Base-by-base conservation (phyloP, 192 early-diverging fungal genomes). In the Coemansia sp. region DNA sequence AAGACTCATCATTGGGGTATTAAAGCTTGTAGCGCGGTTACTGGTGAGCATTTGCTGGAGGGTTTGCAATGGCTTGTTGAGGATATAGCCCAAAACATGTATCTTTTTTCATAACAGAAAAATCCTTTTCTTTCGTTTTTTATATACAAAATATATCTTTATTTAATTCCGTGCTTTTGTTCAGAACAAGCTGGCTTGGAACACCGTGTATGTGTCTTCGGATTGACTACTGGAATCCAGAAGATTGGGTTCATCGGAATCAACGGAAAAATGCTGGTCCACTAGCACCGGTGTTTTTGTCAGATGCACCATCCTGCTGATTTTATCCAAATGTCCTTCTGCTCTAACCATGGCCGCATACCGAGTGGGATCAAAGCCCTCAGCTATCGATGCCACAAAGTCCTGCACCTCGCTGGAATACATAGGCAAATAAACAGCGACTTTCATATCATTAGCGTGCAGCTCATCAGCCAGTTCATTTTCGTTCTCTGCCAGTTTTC, bases 11-110 rank as follows among this genome's bases (percentile, higher is more conserved):
- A 96, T 64, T 99, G 97, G 96, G 82, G 88, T 7, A 95, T 99
- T 57, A 84, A 88, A 32, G 84, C 87, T 6, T 98, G 97, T 64
- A 94, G 92, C 75, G 97, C 96, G 5, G 90, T 95, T 10, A 74
- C 72, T 20, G 83, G 75, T 34, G 67, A 71, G 7, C 91, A 95
- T 65, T 71, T 99, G 45, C 83, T 96, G 28, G 83, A 87, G 17
- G 97, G 96, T 10, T 89, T 98, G 86, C 90, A 96, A 74, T 99
- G 97, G 97, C 81, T 96, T 6, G 90, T 97, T 4, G 75, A 73
- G 20, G 97, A 99, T 71, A 92, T 99, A 59, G 93, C 89, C 22
- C 83, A 89, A 5, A 84, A 95, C 49, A 94, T 98, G 56, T 98
- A 89, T 69, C 77, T 91, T 74, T 81, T 91, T 54, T 84, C 89